Evolutionary conservation across 257 asterid genomes (phyloP).

Genomic region (Solanum lycopersicoides): DNA sequence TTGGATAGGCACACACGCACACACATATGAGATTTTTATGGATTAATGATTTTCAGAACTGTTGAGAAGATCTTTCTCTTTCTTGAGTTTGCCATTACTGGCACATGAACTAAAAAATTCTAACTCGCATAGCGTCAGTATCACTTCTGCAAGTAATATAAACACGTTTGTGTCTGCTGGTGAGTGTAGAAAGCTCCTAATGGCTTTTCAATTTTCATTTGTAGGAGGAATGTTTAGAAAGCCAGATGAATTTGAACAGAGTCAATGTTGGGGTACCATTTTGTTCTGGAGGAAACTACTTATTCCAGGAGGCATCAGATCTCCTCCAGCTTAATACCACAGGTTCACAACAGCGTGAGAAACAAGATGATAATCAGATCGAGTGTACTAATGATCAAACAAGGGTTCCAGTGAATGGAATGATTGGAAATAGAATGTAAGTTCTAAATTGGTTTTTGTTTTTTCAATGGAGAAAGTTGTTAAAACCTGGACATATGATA

Average conservation of each 20-base stretch:
- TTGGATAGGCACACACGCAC: not conserved
- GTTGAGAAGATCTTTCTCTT: not conserved
- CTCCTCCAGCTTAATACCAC: not conserved
- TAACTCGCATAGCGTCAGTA: not conserved
- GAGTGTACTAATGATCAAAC: not conserved
- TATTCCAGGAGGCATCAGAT: not conserved
- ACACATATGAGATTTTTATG: not conserved
- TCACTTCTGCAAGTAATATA: not conserved
- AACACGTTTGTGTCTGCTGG: not conserved
- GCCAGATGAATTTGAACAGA: conserved; percentile 2
- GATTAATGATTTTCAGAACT: not conserved
- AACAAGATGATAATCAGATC: not conserved
- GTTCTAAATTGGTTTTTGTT: not conserved
- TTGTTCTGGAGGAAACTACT: not conserved
- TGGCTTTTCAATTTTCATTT: not conserved
- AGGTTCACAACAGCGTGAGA: not conserved
- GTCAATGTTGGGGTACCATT: not conserved
- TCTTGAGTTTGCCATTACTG: not conserved
- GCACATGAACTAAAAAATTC: not conserved
- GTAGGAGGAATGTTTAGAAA: not conserved
- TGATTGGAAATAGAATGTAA: not conserved
- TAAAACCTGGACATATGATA: not conserved
- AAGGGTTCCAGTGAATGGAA: not conserved
- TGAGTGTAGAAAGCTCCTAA: not conserved
- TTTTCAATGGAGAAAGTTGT: not conserved